Evolutionary conservation across 2,329 filamentous ascomycete species (phyloP).

Genomic region (Trichoderma sp.): DNA sequence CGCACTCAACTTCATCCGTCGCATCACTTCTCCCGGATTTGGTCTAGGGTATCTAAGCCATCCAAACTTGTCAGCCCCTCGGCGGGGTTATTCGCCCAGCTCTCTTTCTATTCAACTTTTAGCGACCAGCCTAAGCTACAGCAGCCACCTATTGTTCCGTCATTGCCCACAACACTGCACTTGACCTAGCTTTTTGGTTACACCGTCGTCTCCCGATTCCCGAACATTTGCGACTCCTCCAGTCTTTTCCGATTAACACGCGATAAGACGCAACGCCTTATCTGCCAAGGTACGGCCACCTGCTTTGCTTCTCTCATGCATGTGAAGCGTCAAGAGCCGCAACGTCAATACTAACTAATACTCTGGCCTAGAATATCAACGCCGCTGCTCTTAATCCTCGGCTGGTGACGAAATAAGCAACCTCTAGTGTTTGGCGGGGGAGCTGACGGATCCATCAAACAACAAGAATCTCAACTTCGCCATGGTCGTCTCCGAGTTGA

Average conservation of each 20-base stretch:
- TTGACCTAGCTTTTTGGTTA: neutral
- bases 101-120: neutral
- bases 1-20: neutral
- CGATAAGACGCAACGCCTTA: constrained; percentile 11
- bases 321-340: neutral
- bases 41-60: constrained; percentile 14
- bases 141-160: neutral
- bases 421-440: neutral
- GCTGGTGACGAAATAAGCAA: neutral
- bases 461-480: neutral
- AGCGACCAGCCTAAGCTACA: neutral
- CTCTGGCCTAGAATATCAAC: neutral
- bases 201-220: neutral
- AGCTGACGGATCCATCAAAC: neutral
- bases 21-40: neutral
- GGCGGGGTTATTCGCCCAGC: constrained; percentile 10
- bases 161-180: neutral
- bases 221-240: neutral
- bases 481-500: constrained; percentile 42
- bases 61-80: constrained; percentile 14
- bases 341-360: neutral
- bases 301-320: neutral
- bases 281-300: neutral
- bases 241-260: neutral
- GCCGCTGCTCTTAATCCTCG: neutral